Percentiles rank a stretch among this genome's conserved stretches.
Evolutionary conservation across 192 early-diverging fungal genomes (phyloP).

Genomic region (Paraglomus brasilianum): DNA sequence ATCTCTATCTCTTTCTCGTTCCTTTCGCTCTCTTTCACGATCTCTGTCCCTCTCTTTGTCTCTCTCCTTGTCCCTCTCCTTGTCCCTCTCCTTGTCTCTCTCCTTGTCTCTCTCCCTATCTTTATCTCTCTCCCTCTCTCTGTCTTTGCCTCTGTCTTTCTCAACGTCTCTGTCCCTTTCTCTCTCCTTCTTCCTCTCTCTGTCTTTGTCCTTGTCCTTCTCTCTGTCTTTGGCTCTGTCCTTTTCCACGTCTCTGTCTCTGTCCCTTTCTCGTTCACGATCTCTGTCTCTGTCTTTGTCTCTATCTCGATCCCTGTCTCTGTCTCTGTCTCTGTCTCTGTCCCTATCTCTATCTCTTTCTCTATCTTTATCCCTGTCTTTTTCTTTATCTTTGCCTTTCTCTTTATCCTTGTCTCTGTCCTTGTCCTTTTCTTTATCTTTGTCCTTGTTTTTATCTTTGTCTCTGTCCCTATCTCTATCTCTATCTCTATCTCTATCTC

Average conservation of each 20-base stretch:
- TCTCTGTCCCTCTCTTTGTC: constrained; percentile 37
- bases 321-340: not conserved
- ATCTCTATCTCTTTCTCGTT: constrained; percentile 30
- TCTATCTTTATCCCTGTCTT: not conserved
- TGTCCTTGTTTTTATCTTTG: constrained; percentile 16
- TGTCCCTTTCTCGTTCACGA: too few species aligned
- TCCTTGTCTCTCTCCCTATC: constrained; percentile 13
- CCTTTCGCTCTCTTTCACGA: constrained; percentile 30
- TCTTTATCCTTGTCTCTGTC: not conserved
- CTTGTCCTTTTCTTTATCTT: not conserved
- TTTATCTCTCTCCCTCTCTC: constrained; percentile 11
- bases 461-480: not conserved
- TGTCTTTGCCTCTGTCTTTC: constrained; percentile 10
- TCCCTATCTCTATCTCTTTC: constrained; percentile 2
- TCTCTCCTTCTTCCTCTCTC: too few species aligned
- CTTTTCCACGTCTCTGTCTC: too few species aligned
- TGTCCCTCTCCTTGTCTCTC: constrained; percentile 41
- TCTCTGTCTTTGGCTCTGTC: too few species aligned
- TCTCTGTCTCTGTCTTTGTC: constrained; percentile 6
- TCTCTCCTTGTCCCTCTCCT: constrained; percentile 39
- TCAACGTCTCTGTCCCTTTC: constrained; percentile 39
- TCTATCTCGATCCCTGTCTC: not conserved
- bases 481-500: constrained; percentile 1
- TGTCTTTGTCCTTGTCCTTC: too few species aligned
- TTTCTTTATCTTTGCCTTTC: constrained; percentile 8